phyloP scores from a whole-genome alignment of 2,329 filamentous ascomycete genomes.

The Grosmannia clavigera region DNA sequence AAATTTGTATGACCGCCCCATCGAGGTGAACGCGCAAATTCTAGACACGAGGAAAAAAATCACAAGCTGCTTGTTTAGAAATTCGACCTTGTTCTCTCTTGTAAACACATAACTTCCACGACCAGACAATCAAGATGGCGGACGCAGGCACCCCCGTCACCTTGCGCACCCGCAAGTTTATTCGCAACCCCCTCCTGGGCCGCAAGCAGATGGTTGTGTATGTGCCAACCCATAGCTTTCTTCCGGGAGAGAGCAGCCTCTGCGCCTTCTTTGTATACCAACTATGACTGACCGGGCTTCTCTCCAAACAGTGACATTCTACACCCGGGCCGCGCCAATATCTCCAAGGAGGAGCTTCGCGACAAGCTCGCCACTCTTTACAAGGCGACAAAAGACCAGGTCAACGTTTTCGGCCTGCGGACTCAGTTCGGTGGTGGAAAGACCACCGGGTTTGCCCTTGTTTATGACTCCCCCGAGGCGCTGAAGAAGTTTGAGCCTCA shows the following conservation, averaged over 20 bases:
- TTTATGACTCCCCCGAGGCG: conserved; percentile 96
- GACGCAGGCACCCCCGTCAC: conserved; percentile 67
- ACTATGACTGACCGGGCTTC: background rate
- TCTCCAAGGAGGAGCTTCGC: conserved; percentile 98
- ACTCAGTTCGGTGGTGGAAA: conserved; percentile 99
- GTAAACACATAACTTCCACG: conserved; percentile 4
- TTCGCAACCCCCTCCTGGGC: conserved; percentile 97
- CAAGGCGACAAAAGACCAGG: conserved; percentile 96
- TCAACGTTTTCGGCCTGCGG: conserved; percentile 95
- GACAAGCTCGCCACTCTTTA: conserved; percentile 89
- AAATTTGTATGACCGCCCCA: conserved; percentile 4
- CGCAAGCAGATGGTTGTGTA: conserved; percentile 99
- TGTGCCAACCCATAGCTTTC: conserved; percentile 31
- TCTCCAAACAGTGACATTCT: conserved; percentile 76
- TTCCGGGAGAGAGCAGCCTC: background rate
- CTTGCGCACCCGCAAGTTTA: conserved; percentile 99
- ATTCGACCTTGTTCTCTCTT: background rate
- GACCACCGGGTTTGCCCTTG: conserved; percentile 95
- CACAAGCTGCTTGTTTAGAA: background rate
- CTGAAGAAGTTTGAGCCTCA: conserved; percentile 99
- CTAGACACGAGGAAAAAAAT: background rate
- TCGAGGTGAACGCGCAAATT: background rate
- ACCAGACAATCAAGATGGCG: conserved; percentile 56
- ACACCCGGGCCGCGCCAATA: conserved; percentile 95
- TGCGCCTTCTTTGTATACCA: background rate